A percentile compares a stretch with the other conserved stretches of the same genome.
These are phyloP conservation scores for Carpinus viminea DNA, from an alignment of 306 rosid species.

Conservation along the genomic window DNA sequence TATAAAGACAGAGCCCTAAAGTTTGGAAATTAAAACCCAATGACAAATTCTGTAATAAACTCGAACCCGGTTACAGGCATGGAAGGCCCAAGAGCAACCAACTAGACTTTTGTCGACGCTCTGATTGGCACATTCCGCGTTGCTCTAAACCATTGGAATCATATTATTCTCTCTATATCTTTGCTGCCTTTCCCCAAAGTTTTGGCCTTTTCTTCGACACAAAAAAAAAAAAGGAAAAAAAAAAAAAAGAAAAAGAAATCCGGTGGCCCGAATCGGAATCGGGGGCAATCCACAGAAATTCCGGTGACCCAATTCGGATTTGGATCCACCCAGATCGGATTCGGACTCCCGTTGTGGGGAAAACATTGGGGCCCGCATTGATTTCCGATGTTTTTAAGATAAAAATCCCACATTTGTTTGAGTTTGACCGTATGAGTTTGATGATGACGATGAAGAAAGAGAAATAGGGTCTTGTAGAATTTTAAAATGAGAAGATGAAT, in stretches of 20 bases:
- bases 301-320: constrained; percentile 12
- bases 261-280: constrained; percentile 36
- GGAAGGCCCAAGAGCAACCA: neutral
- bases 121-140: constrained; percentile 63
- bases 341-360: neutral
- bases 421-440: neutral
- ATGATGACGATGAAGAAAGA: constrained; percentile 24
- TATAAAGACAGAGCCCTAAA: neutral
- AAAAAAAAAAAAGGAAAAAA: neutral
- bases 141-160: constrained; percentile 30
- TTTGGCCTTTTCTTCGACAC: constrained; percentile 4
- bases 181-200: constrained; percentile 8
- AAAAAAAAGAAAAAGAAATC: neutral
- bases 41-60: neutral
- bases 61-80: neutral
- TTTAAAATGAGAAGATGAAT: constrained; percentile 20
- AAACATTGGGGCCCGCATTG: constrained; percentile 7
- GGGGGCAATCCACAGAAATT: constrained; percentile 3
- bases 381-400: neutral
- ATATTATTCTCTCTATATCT: constrained; percentile 10
- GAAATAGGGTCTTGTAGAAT: neutral
- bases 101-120: constrained; percentile 21
- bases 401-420: neutral
- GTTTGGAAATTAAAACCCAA: neutral
- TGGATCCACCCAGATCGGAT: neutral